Evolutionary conservation across 345 rosid species (phyloP), one percentile per base, ranked within the genome.

Genomic region (Hirschfeldia incana): DNA sequence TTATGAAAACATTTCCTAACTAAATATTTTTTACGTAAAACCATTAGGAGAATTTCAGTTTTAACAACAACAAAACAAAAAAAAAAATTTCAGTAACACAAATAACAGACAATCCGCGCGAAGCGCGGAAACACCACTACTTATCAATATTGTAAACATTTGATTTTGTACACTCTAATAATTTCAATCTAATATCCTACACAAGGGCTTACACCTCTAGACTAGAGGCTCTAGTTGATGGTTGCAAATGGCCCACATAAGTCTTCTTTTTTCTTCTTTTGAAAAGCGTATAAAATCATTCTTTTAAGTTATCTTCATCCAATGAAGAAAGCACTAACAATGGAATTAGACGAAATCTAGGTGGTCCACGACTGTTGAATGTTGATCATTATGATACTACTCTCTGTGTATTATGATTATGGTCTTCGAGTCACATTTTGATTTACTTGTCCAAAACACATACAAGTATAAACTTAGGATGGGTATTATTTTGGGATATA

Each of bases 321-420:
- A 51, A 73, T 62, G 46, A 74, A 49, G 74, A 73, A 73, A 79
- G 74, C 82, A 79, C 78, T 34, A 73, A 67, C 15, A 4, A 49
- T 66, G 4, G 13, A 72, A n/a, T 49, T 13, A 67, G 10, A 64
- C 74, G 1, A 69, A 76, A 69, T 32, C 17, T 73, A 28, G 30
- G 60, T 44, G 60, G 62, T 12, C 16, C 61, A 28, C 32, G 4
- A 1, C 58, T 59, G 70, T 34, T 64, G 44, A 29, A 32, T 32
- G 39, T 60, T 72, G 28, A 17, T 53, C 49, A 55, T 17, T 16
- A 6, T 26, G 8, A 21, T 34, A 37, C 13, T 53, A 69, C 30
- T 30, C 7, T n/a, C 29, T 69, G 33, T 33, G 42, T 57, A 53
- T 69, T 55, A 37, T 8, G 10, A 33, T 46, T 70, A 16, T 57